Base-by-base conservation (phyloP, 208 protist species). In the Trypanosomatidae sp. region DNA sequence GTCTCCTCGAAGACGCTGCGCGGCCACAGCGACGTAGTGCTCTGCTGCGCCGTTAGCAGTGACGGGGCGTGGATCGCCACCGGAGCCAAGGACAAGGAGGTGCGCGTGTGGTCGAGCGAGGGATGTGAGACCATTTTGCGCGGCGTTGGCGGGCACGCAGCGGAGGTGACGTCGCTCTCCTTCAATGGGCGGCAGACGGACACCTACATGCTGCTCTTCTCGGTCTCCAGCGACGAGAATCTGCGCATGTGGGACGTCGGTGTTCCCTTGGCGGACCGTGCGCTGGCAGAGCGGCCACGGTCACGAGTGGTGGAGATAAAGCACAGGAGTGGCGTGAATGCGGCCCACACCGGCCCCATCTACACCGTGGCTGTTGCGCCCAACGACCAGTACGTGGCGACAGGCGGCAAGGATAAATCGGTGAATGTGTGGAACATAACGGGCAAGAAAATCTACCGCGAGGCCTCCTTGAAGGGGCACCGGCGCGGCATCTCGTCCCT, bases 311-410 rank as follows among this genome's bases (percentile, higher is more conserved):
- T 12, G 28, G 56, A 67, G 50, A 87, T 93, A 43, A 55, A 79
- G 52, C 81, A 93, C 76, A 79, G 81, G 64, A 83, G 85, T 28
- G 92, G 92, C 36, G 80, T 97, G 53, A 92, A 89, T 56, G 66
- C 79, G 19, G 93, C 90, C 5, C 95, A 98, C 84, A 83, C 80
- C 39, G 90, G 91, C 28, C 79, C 84, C 13, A 90, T 98, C 64
- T 91, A 92, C 73, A 75, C 87, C 19, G 53, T 97, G 25, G 91
- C 87, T 12, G 88, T 97, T 0, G 80, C 90, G 3, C 93, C 93
- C 9, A 96, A 97, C 83, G 95, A 95, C 70, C 91, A 97, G 79
- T 91, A 91, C 75, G 87, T 97, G 2, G 91, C 93, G 43, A 95
- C 95, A 3, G 93, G 88, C 19, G 93, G 95, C 44, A 96, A 97